Conservation (phyloP, 371 early-diverging fungal species). For the Apophysomyces trapeziformis region DNA sequence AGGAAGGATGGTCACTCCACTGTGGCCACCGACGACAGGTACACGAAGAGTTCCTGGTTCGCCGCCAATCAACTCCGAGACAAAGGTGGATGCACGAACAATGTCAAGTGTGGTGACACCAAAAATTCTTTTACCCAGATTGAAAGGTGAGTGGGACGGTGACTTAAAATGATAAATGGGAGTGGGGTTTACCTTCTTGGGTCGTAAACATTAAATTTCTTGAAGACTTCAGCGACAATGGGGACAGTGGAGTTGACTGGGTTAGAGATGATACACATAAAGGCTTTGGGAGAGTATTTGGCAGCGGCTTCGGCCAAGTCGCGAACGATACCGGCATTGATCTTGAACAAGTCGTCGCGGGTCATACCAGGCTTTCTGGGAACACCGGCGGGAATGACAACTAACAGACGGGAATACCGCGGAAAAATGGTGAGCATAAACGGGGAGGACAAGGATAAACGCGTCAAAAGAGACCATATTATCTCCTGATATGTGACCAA, state of each 20-base stretch:
- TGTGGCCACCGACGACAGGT: conserved; percentile 92
- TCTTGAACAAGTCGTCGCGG: conserved; percentile 88
- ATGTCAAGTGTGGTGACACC: conserved; percentile 93
- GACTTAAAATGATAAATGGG: conserved; percentile 1
- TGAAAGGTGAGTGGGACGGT: not conserved
- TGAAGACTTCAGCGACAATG: conserved; percentile 84
- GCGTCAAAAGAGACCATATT: conserved; percentile 1
- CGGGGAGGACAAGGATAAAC: not conserved
- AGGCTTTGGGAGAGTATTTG: conserved; percentile 81
- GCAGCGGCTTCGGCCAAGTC: conserved; percentile 81
- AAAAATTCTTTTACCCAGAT: conserved; percentile 62
- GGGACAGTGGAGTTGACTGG: conserved; percentile 95
- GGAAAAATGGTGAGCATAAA: conserved; percentile 8
- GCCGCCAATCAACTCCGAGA: conserved; percentile 58
- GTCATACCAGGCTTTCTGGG: conserved; percentile 95
- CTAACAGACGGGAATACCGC: conserved; percentile 29
- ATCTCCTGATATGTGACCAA: no score
- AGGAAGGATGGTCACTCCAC: conserved; percentile 89
- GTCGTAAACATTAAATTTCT: conserved; percentile 76
- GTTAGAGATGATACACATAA: conserved; percentile 85
- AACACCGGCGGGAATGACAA: conserved; percentile 95
- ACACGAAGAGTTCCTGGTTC: conserved; percentile 66
- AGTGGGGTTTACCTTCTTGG: conserved; percentile 68
- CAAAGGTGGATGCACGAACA: conserved; percentile 88
- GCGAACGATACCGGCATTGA: conserved; percentile 87